These are phyloP conservation scores for Exsudoporus frostii DNA, from an alignment of 768 basidiomycete genomes.

Conservation along the genomic window DNA sequence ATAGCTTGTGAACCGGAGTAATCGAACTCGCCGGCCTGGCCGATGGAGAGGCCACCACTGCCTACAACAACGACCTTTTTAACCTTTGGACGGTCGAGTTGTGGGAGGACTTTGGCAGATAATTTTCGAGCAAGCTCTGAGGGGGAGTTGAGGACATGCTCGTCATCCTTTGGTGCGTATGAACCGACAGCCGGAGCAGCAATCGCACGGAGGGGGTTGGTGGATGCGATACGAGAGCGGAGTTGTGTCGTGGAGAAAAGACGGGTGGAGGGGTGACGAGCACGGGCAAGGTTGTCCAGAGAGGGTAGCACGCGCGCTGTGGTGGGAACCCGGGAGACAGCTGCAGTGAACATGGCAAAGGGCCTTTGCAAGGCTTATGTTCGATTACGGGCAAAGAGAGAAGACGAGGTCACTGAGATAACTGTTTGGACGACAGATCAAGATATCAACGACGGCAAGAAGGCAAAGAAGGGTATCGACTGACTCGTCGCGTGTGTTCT, in stretches of 20 bases:
- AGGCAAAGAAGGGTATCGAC: conserved; percentile 4
- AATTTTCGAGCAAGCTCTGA: conserved; percentile 92
- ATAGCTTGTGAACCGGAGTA: conserved; percentile 99
- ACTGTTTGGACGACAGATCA: conserved; percentile 6
- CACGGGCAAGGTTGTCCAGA: conserved; percentile 15
- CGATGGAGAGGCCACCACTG: conserved; percentile 92
- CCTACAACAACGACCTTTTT: conserved; percentile 96
- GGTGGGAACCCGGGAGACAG: conserved; percentile 10
- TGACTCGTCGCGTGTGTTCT: conserved; percentile 34
- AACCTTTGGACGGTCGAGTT: conserved; percentile 86
- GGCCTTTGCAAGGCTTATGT: neutral
- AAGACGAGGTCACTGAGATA: conserved; percentile 34
- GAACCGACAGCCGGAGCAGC: conserved; percentile 75
- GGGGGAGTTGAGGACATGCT: conserved; percentile 86
- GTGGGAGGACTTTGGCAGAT: conserved; percentile 91
- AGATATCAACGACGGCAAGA: neutral
- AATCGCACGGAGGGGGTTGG: conserved; percentile 57
- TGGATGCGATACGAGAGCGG: conserved; percentile 40
- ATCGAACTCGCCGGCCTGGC: conserved; percentile 99
- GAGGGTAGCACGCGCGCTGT: conserved; percentile 11
- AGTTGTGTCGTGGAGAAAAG: conserved; percentile 49
- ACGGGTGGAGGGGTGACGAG: conserved; percentile 33
- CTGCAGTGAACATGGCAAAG: conserved; percentile 10
- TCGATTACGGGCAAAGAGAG: conserved; percentile 21
- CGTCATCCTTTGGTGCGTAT: conserved; percentile 57